These are phyloP conservation scores for Peronospora destructor DNA, from an alignment of 352 stramenopile species.

Conservation along the genomic window DNA sequence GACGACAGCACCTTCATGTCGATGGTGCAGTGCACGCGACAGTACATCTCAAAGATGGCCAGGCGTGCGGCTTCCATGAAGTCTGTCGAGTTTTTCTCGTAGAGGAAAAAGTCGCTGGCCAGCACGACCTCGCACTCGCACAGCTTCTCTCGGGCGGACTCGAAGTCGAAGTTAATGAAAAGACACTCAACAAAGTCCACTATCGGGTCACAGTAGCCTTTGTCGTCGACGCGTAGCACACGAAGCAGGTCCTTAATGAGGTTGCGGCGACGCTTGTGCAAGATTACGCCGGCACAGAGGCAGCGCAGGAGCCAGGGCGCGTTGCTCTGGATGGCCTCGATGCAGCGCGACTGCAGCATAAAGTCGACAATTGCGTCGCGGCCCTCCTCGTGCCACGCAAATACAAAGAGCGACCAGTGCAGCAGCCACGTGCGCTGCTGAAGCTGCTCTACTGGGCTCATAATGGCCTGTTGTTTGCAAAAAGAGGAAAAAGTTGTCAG, in stretches of 20 bases:
- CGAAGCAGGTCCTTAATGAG: constrained; percentile 94
- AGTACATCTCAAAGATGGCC: constrained; percentile 99
- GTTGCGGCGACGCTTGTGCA: constrained; percentile 92
- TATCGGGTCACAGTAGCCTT: constrained; percentile 75
- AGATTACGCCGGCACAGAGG: constrained; percentile 94
- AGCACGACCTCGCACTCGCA: constrained; percentile 93
- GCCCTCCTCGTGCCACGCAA: constrained; percentile 89
- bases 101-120: constrained; percentile 96
- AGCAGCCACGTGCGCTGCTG: constrained; percentile 97
- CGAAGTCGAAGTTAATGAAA: constrained; percentile 98
- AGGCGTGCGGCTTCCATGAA: constrained; percentile 97
- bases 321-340: constrained; percentile 98
- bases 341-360: constrained; percentile 88
- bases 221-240: constrained; percentile 89
- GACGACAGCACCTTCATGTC: constrained; percentile 95
- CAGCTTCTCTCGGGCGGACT: constrained; percentile 92
- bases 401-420: constrained; percentile 97
- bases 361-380: constrained; percentile 96
- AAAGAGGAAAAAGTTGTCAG: constrained; percentile 7
- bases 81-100: constrained; percentile 91
- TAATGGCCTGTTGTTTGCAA: constrained; percentile 34
- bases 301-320: constrained; percentile 96
- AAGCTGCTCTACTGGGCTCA: constrained; percentile 89
- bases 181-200: constrained; percentile 96
- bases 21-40: constrained; percentile 98